Base-by-base conservation (phyloP, 2,329 filamentous ascomycete species). In the Penicillium frequentans region DNA sequence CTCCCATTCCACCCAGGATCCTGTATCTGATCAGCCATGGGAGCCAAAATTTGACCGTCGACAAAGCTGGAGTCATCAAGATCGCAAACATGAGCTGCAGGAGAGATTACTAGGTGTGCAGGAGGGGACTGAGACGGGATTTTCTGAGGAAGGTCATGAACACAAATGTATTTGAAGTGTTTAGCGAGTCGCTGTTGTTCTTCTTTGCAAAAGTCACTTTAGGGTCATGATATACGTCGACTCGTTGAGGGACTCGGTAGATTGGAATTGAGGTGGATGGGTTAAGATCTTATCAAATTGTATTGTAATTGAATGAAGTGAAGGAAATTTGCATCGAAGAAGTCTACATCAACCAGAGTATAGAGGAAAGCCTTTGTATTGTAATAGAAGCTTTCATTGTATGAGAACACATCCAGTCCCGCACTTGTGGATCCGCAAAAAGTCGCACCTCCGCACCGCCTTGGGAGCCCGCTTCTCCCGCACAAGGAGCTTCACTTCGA, bases 41-140 rank as follows among this genome's bases (percentile, higher is more conserved):
- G 65, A 64, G 44, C 73, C 73, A 3, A 61, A 37, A 43, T 47
- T 68, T 42, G 63, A 65, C 43, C 70, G 69, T 19, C 63, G 63
- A 16, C 72, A 72, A 54, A 75, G 71, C 57, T 76, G 73, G 73
- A 74, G 65, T 54, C 59, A 66, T 45, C 63, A 76, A 61, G 86
- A 89, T 72, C 80, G 84, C 49, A 86, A 89, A 70, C 82, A 85
- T 67, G 52, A 83, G 47, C 75, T 75, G 5, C 79, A 85, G 63
- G 74, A 77, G 35, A 76, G 65, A 57, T 53, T 72, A 55, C 58
- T 71, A 33, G 56, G 59, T 33, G 43, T 63, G 45, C 66, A 68
- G 60, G 66, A 81, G 66, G 80, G 83, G 47, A 75, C 79, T 53
- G 76, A 75, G 70, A 79, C 69, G 1, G 86, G 86, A 0, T 89